Evolutionary conservation across 768 basidiomycete genomes (phyloP), one percentile per base, ranked within the genome.

Genomic region (Lactifluus hygrophoroides): DNA sequence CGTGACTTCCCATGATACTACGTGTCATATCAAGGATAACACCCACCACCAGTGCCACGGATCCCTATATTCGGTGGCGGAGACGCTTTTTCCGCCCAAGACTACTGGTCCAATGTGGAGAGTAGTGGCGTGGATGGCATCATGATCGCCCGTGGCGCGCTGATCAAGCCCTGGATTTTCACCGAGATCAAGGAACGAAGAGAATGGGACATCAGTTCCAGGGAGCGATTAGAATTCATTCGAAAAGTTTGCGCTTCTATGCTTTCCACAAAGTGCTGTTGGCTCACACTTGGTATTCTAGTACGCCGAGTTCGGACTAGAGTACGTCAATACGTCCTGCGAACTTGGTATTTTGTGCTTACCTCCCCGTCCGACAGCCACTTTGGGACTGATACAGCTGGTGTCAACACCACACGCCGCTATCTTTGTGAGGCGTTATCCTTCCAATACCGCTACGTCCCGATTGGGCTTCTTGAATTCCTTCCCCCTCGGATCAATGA

Each of bases 21-120:
- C 27, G 19, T 9, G 27, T 10, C 50, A 38, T 38, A 27, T n/a
- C 5, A 52, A 27, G 56, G 43, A 28, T n/a, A 42, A 25, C 49
- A 6, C n/a, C 46, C 32, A 34, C n/a, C 3, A n/a, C 25, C 62
- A 90, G 88, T 94, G 14, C 77, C 85, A 0, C 80, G 88, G 0
- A 77, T 97, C n/a, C 94, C 94, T 0, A 94, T 99, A 45, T 95
- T 97, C 63, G 96, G 96, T 8, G 93, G 93, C 27, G 96, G 96
- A 0, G 96, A 99, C 69, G 90, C 88, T 63, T 99, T 89, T 75
- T 94, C 93, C 3, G 83, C 89, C 5, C 76, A 87, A 57, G 86
- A 82, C 57, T 94, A 94, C 70, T 89, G 88, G 82, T 72, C 80
- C 16, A 81, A 81, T 45, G 79, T 94, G 30, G 84, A 91, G 44